These are phyloP conservation scores for Oxalis stricta DNA, from an alignment of 441 rosid genomes.

Conservation along the genomic window DNA sequence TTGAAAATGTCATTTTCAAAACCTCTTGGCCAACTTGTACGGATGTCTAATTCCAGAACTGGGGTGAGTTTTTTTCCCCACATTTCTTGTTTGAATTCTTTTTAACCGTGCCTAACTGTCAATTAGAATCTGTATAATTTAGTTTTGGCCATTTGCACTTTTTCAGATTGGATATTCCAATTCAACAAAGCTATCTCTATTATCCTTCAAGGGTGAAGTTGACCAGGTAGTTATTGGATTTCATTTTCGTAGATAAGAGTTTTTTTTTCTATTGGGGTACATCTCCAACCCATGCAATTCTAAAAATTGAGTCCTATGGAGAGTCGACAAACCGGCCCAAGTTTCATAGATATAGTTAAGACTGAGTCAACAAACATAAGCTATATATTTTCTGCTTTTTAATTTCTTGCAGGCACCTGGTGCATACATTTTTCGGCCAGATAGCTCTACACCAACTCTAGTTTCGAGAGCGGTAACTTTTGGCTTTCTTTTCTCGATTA, in stretches of 20 bases:
- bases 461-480: slow-evolving; percentile 58
- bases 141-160: too few relatives aligned
- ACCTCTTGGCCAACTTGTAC: slow-evolving; percentile 57
- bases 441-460: slow-evolving; percentile 28
- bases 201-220: slow-evolving; percentile 35
- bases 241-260: too few relatives aligned
- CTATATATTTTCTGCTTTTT: too few relatives aligned
- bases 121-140: too few relatives aligned
- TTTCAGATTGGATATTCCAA: slow-evolving; percentile 56
- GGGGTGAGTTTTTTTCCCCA: slow-evolving; percentile 37
- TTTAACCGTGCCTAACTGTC: too few relatives aligned
- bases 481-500: slow-evolving; percentile 13
- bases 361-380: too few relatives aligned
- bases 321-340: too few relatives aligned
- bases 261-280: too few relatives aligned
- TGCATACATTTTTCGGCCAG: slow-evolving; percentile 85
- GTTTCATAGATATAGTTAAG: too few relatives aligned
- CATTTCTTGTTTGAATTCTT: too few relatives aligned
- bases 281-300: too few relatives aligned
- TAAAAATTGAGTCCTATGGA: too few relatives aligned
- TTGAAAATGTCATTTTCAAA: slow-evolving; percentile 56
- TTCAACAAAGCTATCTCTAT: slow-evolving; percentile 77
- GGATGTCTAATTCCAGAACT: slow-evolving; percentile 54
- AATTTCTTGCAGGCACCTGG: slow-evolving; percentile 42
- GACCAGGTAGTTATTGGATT: slow-evolving; percentile 16